Evolutionary conservation across 2,329 filamentous ascomycete genomes (phyloP).

Genomic region (Fusarium sp.): DNA sequence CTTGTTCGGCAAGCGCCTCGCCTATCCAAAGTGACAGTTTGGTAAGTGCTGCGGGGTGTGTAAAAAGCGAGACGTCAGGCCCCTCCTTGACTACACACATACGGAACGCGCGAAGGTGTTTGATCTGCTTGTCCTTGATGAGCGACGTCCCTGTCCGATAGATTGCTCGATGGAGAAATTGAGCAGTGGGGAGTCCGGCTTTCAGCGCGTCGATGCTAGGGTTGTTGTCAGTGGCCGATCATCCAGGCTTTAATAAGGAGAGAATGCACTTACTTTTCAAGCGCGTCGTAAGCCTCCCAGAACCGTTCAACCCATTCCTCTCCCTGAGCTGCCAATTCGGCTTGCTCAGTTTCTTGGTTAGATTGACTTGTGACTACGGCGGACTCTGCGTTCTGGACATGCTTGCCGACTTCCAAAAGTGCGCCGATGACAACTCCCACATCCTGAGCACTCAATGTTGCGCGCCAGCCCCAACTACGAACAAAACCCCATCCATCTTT

Average conservation of each 20-base stretch:
- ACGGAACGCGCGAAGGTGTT: slow-evolving; percentile 90
- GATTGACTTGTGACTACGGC: slow-evolving; percentile 49
- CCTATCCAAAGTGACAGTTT: slow-evolving; percentile 95
- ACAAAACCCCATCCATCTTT: slow-evolving; percentile 98
- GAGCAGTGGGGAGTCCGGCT: slow-evolving; percentile 81
- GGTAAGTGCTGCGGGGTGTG: slow-evolving; percentile 89
- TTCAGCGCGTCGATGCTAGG: slow-evolving; percentile 80
- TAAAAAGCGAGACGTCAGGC: slow-evolving; percentile 90
- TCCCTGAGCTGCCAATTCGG: slow-evolving; percentile 63
- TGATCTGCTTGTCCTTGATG: slow-evolving; percentile 93
- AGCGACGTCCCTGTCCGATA: slow-evolving; percentile 91
- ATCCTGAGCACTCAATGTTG: slow-evolving; percentile 91
- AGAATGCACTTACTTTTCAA: slow-evolving; percentile 70
- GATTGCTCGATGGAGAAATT: slow-evolving; percentile 91
- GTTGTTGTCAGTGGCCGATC: slow-evolving; percentile 5
- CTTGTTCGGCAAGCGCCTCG: slow-evolving; percentile 90
- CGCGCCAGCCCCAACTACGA: slow-evolving; percentile 96
- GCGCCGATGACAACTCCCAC: slow-evolving; percentile 93
- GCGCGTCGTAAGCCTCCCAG: slow-evolving; percentile 78
- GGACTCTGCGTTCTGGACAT: slow-evolving; percentile 53
- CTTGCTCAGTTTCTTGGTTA: slow-evolving; percentile 58
- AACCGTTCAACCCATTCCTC: slow-evolving; percentile 76
- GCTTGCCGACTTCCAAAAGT: slow-evolving; percentile 88
- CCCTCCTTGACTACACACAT: slow-evolving; percentile 97
- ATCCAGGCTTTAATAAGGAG: too few relatives aligned